These are phyloP conservation scores for Microbotryum violaceum DNA, from an alignment of 1,284 basidiomycete genomes.

Conservation along the genomic window DNA sequence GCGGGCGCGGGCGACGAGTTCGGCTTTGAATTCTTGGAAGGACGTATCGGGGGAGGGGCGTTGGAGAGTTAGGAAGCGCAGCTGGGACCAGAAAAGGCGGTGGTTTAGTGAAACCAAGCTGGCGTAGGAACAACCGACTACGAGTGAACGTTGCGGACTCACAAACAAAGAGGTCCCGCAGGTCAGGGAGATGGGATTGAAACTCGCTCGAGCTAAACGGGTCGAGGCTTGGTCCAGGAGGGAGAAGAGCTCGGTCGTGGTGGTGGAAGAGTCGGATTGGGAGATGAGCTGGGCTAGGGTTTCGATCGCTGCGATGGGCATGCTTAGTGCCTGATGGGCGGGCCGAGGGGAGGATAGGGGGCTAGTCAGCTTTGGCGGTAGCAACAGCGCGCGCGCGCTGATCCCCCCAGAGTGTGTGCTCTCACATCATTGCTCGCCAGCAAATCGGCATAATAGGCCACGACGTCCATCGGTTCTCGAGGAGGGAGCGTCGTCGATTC, in stretches of 20 bases:
- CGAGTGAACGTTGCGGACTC: constrained; percentile 72
- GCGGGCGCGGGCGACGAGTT: constrained; percentile 68
- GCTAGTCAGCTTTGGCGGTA: too few relatives aligned
- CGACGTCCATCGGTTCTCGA: too few relatives aligned
- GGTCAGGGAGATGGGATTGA: constrained; percentile 75
- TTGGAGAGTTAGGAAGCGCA: constrained; percentile 33
- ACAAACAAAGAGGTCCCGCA: constrained; percentile 88
- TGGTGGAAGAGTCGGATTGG: constrained; percentile 63
- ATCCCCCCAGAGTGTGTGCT: too few relatives aligned
- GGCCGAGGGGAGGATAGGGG: too few relatives aligned
- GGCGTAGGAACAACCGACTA: constrained; percentile 35
- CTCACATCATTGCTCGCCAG: too few relatives aligned
- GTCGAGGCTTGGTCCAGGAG: constrained; percentile 68
- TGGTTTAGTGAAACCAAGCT: background rate
- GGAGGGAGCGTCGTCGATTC: too few relatives aligned
- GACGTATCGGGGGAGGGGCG: constrained; percentile 44
- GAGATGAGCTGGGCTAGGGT: constrained; percentile 69
- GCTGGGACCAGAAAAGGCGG: constrained; percentile 35
- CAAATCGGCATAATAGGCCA: too few relatives aligned
- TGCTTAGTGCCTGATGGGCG: constrained; percentile 55
- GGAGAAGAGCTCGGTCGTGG: constrained; percentile 82
- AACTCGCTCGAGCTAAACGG: constrained; percentile 54
- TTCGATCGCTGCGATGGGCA: constrained; percentile 79
- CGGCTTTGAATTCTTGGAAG: constrained; percentile 71
- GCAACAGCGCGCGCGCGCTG: too few relatives aligned